Conservation (phyloP, 345 rosid genomes). For the Schrenkiella parvula region DNA sequence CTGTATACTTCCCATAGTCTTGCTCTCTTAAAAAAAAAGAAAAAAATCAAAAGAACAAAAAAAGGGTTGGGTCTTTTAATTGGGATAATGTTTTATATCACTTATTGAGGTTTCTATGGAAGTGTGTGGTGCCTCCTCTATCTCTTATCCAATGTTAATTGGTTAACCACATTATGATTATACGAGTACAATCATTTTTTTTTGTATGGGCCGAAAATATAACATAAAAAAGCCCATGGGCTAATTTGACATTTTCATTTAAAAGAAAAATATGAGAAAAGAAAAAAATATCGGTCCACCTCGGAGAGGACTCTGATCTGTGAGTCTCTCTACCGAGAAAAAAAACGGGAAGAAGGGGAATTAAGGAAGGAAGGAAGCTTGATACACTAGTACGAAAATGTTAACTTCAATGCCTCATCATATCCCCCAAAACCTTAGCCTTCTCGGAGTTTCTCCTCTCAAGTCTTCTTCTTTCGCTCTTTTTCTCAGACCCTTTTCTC, state of each 20-base stretch:
- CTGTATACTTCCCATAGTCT: slow-evolving; percentile 57
- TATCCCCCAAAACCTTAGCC: slow-evolving; percentile 38
- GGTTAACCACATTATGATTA: background rate
- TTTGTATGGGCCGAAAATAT: background rate
- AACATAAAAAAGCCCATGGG: slow-evolving; percentile 6
- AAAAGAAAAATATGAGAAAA: background rate
- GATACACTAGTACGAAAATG: slow-evolving; percentile 6
- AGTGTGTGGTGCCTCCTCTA: slow-evolving; percentile 35
- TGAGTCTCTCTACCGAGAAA: background rate
- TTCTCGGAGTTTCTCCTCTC: slow-evolving; percentile 35
- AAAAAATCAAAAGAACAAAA: background rate
- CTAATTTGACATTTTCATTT: background rate
- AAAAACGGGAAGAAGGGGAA: background rate
- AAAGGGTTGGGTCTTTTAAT: background rate
- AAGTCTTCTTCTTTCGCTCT: slow-evolving; percentile 39
- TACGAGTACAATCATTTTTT: no score
- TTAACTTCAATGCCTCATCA: slow-evolving; percentile 44
- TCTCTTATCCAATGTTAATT: slow-evolving; percentile 40
- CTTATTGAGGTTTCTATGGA: slow-evolving; percentile 1
- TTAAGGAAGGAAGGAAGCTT: background rate
- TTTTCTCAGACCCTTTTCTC: slow-evolving; percentile 29
- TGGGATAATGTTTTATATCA: slow-evolving; percentile 24
- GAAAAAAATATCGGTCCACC: background rate
- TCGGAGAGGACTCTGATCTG: background rate
- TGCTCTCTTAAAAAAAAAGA: background rate